phyloP scores from a whole-genome alignment of 2,329 filamentous ascomycete genomes.

The Daldinia sp. region DNA sequence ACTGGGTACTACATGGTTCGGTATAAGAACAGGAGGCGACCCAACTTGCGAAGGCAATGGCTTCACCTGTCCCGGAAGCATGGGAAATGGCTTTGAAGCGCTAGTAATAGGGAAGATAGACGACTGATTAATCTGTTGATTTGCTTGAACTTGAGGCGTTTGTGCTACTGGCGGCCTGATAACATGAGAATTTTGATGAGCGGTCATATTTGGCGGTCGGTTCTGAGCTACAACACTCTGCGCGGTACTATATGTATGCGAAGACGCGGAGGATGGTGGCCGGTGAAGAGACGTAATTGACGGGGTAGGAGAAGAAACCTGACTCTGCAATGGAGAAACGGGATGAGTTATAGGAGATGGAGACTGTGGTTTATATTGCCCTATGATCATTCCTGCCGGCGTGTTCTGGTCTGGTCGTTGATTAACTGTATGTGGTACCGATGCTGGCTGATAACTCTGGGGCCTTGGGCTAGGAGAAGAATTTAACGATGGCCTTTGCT shows the following conservation, averaged over 20 bases:
- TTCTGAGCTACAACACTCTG: constrained; percentile 12
- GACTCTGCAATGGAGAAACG: constrained; percentile 43
- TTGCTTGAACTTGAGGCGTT: constrained; percentile 11
- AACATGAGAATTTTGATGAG: constrained; percentile 23
- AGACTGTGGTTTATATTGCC: constrained; percentile 24
- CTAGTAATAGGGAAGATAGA: constrained; percentile 11
- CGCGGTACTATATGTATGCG: constrained; percentile 21
- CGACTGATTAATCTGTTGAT: constrained; percentile 10
- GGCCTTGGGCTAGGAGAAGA: constrained; percentile 13
- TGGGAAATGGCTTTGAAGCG: constrained; percentile 40
- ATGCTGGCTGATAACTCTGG: constrained; percentile 8
- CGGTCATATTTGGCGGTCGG: background rate
- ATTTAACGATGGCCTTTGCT: constrained; percentile 9
- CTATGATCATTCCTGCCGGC: constrained; percentile 1
- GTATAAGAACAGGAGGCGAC: constrained; percentile 23
- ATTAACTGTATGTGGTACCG: constrained; percentile 1
- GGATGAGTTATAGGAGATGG: constrained; percentile 35
- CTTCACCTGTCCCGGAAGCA: constrained; percentile 45
- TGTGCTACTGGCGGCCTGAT: constrained; percentile 30
- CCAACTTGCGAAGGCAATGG: constrained; percentile 44
- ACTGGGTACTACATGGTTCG: constrained; percentile 9
- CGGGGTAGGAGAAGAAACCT: constrained; percentile 43
- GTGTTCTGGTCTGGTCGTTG: constrained; percentile 20
- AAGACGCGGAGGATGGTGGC: constrained; percentile 40
- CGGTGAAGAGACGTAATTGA: constrained; percentile 43